Percentiles rank a stretch among this genome's conserved stretches.
phyloP scores from a whole-genome alignment of 2,329 filamentous ascomycete species.

The Colletotrichum falcatum region DNA sequence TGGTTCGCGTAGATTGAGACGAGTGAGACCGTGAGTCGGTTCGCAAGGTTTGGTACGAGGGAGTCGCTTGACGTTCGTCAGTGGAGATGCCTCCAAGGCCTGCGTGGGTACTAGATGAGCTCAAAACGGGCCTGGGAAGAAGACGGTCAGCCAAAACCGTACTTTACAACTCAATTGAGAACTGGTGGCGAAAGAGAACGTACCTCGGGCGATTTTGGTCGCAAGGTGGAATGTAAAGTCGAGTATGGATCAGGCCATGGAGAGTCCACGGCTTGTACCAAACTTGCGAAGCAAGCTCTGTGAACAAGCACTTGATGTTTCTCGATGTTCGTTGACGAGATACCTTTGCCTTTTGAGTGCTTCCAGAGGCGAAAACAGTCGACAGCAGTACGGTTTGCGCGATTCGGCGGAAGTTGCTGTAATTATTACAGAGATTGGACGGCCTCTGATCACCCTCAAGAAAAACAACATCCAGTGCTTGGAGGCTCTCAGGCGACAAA shows the following conservation, averaged over 20 bases:
- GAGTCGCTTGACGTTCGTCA: neutral
- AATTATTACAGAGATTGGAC: neutral
- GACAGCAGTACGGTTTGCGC: neutral
- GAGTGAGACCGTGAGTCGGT: neutral
- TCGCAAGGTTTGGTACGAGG: neutral
- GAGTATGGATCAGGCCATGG: neutral
- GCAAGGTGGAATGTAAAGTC: neutral
- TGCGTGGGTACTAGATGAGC: neutral
- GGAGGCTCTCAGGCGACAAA: neutral
- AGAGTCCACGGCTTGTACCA: too few species aligned
- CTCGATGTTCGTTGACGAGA: neutral
- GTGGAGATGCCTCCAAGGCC: neutral
- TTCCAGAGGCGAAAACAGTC: neutral
- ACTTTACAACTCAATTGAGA: neutral
- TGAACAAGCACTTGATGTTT: neutral
- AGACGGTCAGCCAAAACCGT: neutral
- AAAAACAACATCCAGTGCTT: slow-evolving; percentile 5
- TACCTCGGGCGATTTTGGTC: neutral
- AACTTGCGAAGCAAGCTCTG: neutral
- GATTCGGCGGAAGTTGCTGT: neutral
- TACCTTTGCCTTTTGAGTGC: neutral
- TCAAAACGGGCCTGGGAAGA: neutral
- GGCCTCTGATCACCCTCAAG: neutral
- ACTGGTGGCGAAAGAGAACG: neutral
- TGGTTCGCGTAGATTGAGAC: neutral